A percentile compares a stretch with the other conserved stretches of the same genome.
phyloP scores from a whole-genome alignment of 306 rosid species.

The Carpinus fangiana region DNA sequence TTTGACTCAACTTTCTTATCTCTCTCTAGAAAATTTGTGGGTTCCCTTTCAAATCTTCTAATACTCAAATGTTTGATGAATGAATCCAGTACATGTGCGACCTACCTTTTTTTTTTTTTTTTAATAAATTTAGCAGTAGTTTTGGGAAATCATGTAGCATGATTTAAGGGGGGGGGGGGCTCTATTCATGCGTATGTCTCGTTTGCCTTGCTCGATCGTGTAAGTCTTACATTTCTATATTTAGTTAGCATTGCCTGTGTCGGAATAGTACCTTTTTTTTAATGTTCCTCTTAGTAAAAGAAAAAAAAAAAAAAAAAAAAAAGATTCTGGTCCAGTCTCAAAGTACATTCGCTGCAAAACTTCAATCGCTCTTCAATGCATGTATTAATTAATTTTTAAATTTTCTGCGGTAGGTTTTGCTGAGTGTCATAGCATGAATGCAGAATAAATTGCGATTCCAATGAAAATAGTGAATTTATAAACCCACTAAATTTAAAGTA shows the following conservation, averaged over 20 bases:
- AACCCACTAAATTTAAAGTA: no score
- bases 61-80: conserved; percentile 10
- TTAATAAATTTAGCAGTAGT: neutral
- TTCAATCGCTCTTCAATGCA: no score
- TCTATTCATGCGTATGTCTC: conserved; percentile 25
- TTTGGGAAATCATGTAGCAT: conserved; percentile 14
- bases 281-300: no score
- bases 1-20: conserved; percentile 61
- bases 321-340: no score
- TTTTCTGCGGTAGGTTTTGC: no score
- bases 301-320: no score
- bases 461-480: no score
- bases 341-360: no score
- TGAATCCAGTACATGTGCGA: neutral
- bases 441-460: no score
- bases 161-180: conserved; percentile 28
- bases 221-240: conserved; percentile 35
- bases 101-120: neutral
- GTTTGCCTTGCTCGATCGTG: conserved; percentile 2
- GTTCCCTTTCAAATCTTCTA: conserved; percentile 37
- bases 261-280: conserved; percentile 1
- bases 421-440: no score
- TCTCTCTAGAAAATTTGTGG: conserved; percentile 38
- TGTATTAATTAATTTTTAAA: no score
- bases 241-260: conserved; percentile 17